phyloP scores from a whole-genome alignment of 805 yeast species.

The Ogataea methanolica region DNA sequence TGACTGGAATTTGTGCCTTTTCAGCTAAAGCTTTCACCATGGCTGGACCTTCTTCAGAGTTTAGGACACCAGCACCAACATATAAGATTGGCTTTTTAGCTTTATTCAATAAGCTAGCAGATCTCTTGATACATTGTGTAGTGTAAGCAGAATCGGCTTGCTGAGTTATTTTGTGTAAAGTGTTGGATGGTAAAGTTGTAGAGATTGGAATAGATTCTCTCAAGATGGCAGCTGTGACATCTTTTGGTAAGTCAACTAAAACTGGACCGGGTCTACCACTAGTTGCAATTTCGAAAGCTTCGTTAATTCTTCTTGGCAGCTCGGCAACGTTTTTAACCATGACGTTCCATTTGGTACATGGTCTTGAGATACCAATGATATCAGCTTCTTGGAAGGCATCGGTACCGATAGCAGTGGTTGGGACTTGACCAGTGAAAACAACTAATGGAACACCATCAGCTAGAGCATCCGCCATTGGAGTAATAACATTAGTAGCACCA shows the following conservation, averaged over 20 bases:
- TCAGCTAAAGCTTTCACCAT: slow-evolving; percentile 80
- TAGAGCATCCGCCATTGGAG: slow-evolving; percentile 98
- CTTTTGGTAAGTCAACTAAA: slow-evolving; percentile 95
- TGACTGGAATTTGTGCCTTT: slow-evolving; percentile 90
- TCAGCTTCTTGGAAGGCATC: slow-evolving; percentile 99
- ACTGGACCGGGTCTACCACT: slow-evolving; percentile 99
- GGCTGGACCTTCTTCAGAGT: slow-evolving; percentile 74
- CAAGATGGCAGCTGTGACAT: slow-evolving; percentile 90
- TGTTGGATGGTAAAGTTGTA: slow-evolving; percentile 69
- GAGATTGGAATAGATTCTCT: slow-evolving; percentile 80
- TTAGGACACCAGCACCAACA: slow-evolving; percentile 88
- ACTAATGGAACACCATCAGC: slow-evolving; percentile 97
- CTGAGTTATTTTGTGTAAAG: slow-evolving; percentile 66
- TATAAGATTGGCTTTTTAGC: slow-evolving; percentile 88
- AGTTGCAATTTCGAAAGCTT: slow-evolving; percentile 95
- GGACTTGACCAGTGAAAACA: slow-evolving; percentile 96
- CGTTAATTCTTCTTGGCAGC: slow-evolving; percentile 91
- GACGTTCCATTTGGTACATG: slow-evolving; percentile 98
- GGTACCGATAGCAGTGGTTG: slow-evolving; percentile 93
- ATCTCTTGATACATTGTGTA: slow-evolving; percentile 63
- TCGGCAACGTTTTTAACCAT: slow-evolving; percentile 96
- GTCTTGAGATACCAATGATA: slow-evolving; percentile 91
- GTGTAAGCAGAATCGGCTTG: slow-evolving; percentile 72
- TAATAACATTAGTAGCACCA: slow-evolving; percentile 96
- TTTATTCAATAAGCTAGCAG: slow-evolving; percentile 72